Conservation (phyloP, 2,329 filamentous ascomycete genomes). For the Sclerotiophoma versabilis region DNA sequence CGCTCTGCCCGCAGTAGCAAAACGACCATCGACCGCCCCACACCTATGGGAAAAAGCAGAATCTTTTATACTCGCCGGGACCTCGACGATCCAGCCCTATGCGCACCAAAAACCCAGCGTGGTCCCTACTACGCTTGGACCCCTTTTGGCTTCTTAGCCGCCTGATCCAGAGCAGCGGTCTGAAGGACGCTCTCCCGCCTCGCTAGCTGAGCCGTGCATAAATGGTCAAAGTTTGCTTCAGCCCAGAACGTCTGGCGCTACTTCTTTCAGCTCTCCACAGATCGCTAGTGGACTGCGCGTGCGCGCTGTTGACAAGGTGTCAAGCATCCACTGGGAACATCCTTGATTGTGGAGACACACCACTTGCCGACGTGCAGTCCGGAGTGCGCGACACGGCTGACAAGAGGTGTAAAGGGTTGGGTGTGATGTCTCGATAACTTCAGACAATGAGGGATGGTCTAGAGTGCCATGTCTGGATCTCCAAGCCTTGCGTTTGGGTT, state of each 20-base stretch:
- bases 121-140: conserved; percentile 1
- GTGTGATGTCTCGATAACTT: background rate
- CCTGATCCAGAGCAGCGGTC: conserved; percentile 11
- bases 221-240: background rate
- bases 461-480: background rate
- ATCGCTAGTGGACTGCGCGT: conserved; percentile 1
- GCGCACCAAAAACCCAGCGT: background rate
- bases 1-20: background rate
- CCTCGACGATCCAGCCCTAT: conserved; percentile 1
- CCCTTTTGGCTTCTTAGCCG: background rate
- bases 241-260: conserved; percentile 11
- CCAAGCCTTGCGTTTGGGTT: background rate
- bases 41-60: background rate
- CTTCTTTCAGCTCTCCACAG: conserved; percentile 15
- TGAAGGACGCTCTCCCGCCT: conserved; percentile 10
- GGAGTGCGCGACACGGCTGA: conserved; percentile 7
- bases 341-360: conserved; percentile 4
- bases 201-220: conserved; percentile 5
- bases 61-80: background rate
- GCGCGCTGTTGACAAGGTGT: conserved; percentile 6
- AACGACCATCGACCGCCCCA: background rate
- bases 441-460: background rate
- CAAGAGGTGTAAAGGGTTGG: background rate
- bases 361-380: background rate
- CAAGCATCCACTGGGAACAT: background rate